Percentiles rank a stretch among this genome's conserved stretches.
Conservation (phyloP, 1,139 yeast species). For the Geotrichum restrictum region DNA sequence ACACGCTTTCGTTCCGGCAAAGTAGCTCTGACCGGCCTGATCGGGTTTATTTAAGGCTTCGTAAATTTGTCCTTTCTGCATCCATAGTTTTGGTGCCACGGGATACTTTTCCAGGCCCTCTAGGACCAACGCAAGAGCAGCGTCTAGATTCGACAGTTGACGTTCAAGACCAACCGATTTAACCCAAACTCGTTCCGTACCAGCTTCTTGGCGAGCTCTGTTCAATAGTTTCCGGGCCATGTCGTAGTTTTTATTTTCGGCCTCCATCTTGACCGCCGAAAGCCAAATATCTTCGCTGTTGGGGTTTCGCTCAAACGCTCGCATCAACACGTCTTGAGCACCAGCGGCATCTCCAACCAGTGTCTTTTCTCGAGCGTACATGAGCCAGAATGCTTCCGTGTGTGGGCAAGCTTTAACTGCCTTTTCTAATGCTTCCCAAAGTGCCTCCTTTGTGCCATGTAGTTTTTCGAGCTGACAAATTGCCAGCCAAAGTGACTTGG, state of each 20-base stretch:
- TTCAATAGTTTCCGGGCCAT: conserved; percentile 47
- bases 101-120: conserved; percentile 50
- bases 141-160: conserved; percentile 34
- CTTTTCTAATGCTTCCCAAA: conserved; percentile 51
- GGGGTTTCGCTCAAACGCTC: conserved; percentile 47
- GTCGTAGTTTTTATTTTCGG: conserved; percentile 40
- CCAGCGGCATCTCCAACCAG: conserved; percentile 45
- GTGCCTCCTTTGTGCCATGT: conserved; percentile 34
- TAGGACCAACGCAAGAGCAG: conserved; percentile 44
- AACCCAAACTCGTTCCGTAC: conserved; percentile 53
- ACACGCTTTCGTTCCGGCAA: conserved; percentile 49
- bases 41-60: conserved; percentile 36
- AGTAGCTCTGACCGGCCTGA: conserved; percentile 49
- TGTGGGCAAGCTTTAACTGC: conserved; percentile 50
- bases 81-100: conserved; percentile 47
- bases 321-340: conserved; percentile 53
- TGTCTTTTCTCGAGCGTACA: conserved; percentile 73
- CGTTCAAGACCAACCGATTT: conserved; percentile 60
- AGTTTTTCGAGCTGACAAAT: conserved; percentile 48
- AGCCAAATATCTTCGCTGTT: conserved; percentile 59
- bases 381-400: conserved; percentile 52
- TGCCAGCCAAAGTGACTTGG: conserved; percentile 53
- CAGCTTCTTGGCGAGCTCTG: conserved; percentile 41
- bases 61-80: conserved; percentile 58
- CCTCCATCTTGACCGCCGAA: conserved; percentile 65